These are phyloP conservation scores for Candida taoyuanica DNA, from an alignment of 805 yeast species.

Conservation along the genomic window DNA sequence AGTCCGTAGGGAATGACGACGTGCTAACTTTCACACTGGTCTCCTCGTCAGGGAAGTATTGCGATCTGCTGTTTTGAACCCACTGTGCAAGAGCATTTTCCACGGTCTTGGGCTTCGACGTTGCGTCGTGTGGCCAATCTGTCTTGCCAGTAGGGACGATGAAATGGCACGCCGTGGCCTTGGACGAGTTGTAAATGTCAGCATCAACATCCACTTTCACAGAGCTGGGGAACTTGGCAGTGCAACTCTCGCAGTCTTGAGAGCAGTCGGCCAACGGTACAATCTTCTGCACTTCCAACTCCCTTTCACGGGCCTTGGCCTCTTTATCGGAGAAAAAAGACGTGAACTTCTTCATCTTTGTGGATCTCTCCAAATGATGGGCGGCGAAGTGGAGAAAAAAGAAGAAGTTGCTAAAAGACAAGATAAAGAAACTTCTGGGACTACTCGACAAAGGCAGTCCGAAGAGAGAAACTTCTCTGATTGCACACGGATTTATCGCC, in stretches of 20 bases:
- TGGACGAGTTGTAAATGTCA: constrained; percentile 59
- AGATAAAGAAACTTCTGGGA: too few relatives aligned
- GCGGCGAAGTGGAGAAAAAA: too few relatives aligned
- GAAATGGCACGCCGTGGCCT: constrained; percentile 65
- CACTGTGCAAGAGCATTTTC: constrained; percentile 41
- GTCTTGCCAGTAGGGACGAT: constrained; percentile 77
- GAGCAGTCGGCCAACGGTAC: constrained; percentile 47
- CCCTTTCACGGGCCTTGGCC: constrained; percentile 3
- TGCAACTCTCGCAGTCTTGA: constrained; percentile 52
- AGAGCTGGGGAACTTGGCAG: constrained; percentile 46
- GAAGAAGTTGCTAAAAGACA: too few relatives aligned
- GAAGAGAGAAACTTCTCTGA: too few relatives aligned
- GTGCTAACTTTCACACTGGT: constrained; percentile 45
- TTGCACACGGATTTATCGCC: not conserved
- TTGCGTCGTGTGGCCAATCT: constrained; percentile 83
- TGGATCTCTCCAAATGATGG: too few relatives aligned
- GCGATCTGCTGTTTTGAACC: constrained; percentile 16
- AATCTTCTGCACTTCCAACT: constrained; percentile 30
- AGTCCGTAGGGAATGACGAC: constrained; percentile 48
- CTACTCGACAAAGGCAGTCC: too few relatives aligned
- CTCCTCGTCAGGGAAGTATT: constrained; percentile 22
- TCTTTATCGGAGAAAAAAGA: constrained; percentile 11
- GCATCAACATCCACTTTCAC: constrained; percentile 33
- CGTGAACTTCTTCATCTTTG: constrained; percentile 11
- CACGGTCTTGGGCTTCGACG: constrained; percentile 41